Evolutionary conservation across 1,284 basidiomycete species (phyloP), one percentile per base, ranked within the genome.

Genomic region (Sutorius eximius): DNA sequence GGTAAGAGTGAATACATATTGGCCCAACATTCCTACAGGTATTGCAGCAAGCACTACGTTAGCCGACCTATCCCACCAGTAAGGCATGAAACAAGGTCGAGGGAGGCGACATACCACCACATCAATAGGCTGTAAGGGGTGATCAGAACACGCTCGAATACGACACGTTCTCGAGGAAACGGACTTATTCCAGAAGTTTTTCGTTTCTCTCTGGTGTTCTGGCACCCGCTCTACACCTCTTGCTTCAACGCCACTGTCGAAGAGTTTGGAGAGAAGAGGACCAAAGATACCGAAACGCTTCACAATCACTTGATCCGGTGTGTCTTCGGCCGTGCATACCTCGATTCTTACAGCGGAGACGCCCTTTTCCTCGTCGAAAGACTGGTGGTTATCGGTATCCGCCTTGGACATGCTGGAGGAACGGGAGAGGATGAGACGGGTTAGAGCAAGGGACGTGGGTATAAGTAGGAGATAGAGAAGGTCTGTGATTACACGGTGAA

Each of bases 1-100:
- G 10, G 79, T 78, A 47, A 87, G 75, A 12, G 76, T 78, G 61
- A 76, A 82, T 59, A 71, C 66, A n/a, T 73, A 76, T 60, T 82
- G 81, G 0, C 73, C 82, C 24, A 86, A 72, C 20, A 79, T 73
- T 6, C 85, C 85, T 24, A 85, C 77, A 0, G 84, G 82, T 51
- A 87, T 79, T 1, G 80, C 82, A 2, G 75, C 77, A 34, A 83
- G 65, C 1, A 81, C 80, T 38, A 70, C 72, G 50, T 80, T 79
- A 55, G 75, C 77, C 24, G 77, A 79, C 72, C 75, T 78, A 41
- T 49, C 33, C 18, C 12, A 16, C 53, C 41, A 8, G 22, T 57
- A 49, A 59, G 56, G 8, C 8, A 48, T 10, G 4, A 29, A 45
- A 33, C 18, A 13, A 45, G 7, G 16, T 42, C 2, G 34, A 51